A percentile compares a stretch with the other conserved stretches of the same genome.
Conservation (phyloP, 2,329 filamentous ascomycete species). For the Neurospora crassa region DNA sequence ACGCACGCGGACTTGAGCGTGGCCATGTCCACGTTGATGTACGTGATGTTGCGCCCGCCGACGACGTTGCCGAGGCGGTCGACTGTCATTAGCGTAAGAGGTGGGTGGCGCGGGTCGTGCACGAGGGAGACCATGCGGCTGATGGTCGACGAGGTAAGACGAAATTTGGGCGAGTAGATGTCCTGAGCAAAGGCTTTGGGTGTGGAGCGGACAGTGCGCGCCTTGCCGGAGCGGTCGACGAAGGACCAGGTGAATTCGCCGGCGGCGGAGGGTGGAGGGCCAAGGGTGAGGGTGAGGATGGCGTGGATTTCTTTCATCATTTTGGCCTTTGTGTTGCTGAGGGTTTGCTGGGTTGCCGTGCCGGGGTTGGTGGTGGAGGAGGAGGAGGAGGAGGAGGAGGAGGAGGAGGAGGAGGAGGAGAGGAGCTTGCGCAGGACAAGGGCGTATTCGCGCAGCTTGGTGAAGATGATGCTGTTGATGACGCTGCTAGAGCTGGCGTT, state of each 20-base stretch:
- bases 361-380: conserved; percentile 32
- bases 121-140: conserved; percentile 69
- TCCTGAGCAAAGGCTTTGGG: conserved; percentile 65
- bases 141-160: conserved; percentile 50
- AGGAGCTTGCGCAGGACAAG: conserved; percentile 57
- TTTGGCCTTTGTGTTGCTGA: conserved; percentile 50
- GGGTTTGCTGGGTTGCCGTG: conserved; percentile 22
- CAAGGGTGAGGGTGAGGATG: conserved; percentile 74
- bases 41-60: conserved; percentile 64
- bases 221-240: conserved; percentile 57
- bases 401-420: conserved; percentile 31
- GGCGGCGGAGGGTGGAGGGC: conserved; percentile 62
- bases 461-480: conserved; percentile 68
- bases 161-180: conserved; percentile 49
- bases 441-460: conserved; percentile 78
- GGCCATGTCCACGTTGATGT: conserved; percentile 71
- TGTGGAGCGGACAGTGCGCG: conserved; percentile 52
- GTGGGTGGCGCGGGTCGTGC: conserved; percentile 73
- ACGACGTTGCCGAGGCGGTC: conserved; percentile 73
- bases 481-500: conserved; percentile 62
- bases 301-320: conserved; percentile 75
- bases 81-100: conserved; percentile 64
- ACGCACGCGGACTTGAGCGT: conserved; percentile 66
- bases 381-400: conserved; percentile 38
- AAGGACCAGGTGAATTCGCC: conserved; percentile 73